These are phyloP conservation scores for Fusarium longipes DNA, from an alignment of 2,329 filamentous ascomycete genomes.

Conservation along the genomic window DNA sequence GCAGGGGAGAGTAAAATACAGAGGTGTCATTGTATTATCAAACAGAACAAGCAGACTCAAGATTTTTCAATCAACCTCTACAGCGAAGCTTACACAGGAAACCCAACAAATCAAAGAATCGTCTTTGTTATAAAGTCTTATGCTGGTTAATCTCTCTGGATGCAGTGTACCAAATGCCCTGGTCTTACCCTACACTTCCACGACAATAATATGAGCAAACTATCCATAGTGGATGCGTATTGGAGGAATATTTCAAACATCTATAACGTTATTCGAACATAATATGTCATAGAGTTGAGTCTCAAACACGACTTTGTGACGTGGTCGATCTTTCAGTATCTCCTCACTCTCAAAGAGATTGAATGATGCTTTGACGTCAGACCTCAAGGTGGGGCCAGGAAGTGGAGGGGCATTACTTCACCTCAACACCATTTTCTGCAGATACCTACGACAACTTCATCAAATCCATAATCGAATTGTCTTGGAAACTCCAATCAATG, in stretches of 20 bases:
- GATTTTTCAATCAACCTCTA: too few species aligned
- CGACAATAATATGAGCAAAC: background rate
- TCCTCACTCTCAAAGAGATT: background rate
- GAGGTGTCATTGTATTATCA: too few species aligned
- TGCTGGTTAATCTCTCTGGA: background rate
- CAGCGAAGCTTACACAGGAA: too few species aligned
- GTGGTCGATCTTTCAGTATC: background rate
- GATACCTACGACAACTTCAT: conserved; percentile 1
- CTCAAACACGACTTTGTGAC: background rate
- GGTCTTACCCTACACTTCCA: background rate
- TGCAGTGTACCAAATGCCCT: background rate
- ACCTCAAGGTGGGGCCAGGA: conserved; percentile 21
- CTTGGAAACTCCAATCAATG: conserved; percentile 41
- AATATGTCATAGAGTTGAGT: background rate
- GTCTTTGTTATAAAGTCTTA: background rate
- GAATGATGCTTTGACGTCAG: conserved; percentile 32
- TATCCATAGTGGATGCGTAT: background rate
- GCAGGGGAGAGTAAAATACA: too few species aligned
- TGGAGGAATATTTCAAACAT: background rate
- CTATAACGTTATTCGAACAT: fast-evolving
- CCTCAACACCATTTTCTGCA: conserved; percentile 15
- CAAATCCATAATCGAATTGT: conserved; percentile 4
- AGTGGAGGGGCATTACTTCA: conserved; percentile 26
- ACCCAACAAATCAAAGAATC: too few species aligned
- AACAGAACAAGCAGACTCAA: background rate